Percentiles rank a stretch among this genome's conserved stretches.
Evolutionary conservation across 2,329 filamentous ascomycete species (phyloP).

Genomic region (Neonectria magnoliae): DNA sequence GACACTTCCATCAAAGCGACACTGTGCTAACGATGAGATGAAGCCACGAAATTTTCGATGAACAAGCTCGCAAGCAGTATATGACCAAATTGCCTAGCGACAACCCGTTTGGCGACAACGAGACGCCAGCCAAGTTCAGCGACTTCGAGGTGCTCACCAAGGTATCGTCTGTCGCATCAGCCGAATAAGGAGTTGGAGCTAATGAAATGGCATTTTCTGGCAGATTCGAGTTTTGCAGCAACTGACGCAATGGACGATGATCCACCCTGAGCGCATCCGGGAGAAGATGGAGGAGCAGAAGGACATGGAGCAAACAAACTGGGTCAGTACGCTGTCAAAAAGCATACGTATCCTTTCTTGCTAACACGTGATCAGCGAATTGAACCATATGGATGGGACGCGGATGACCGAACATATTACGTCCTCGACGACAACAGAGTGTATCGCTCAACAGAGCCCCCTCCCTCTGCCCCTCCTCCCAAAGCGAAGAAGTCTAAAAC

Average conservation of each 20-base stretch:
- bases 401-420: slow-evolving; percentile 85
- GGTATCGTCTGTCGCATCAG: slow-evolving; percentile 53
- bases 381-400: slow-evolving; percentile 88
- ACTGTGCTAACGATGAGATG: slow-evolving; percentile 24
- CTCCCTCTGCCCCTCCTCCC: slow-evolving; percentile 67
- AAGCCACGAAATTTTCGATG: slow-evolving; percentile 89
- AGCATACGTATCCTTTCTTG: background rate
- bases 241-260: slow-evolving; percentile 88
- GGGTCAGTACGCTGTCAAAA: slow-evolving; percentile 69
- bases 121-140: slow-evolving; percentile 76
- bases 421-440: slow-evolving; percentile 94
- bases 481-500: slow-evolving; percentile 72
- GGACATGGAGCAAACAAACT: slow-evolving; percentile 82
- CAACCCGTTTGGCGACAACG: slow-evolving; percentile 87
- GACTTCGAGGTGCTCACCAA: slow-evolving; percentile 87
- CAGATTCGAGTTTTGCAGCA: slow-evolving; percentile 84
- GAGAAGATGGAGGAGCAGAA: slow-evolving; percentile 86
- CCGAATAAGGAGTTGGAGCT: background rate
- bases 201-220: background rate
- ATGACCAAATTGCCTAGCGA: slow-evolving; percentile 78
- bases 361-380: slow-evolving; percentile 65
- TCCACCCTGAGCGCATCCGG: slow-evolving; percentile 85
- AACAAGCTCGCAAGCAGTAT: slow-evolving; percentile 92
- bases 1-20: background rate
- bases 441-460: slow-evolving; percentile 85